phyloP scores from a whole-genome alignment of 192 early-diverging fungal genomes.

The Podila clonocystis region DNA sequence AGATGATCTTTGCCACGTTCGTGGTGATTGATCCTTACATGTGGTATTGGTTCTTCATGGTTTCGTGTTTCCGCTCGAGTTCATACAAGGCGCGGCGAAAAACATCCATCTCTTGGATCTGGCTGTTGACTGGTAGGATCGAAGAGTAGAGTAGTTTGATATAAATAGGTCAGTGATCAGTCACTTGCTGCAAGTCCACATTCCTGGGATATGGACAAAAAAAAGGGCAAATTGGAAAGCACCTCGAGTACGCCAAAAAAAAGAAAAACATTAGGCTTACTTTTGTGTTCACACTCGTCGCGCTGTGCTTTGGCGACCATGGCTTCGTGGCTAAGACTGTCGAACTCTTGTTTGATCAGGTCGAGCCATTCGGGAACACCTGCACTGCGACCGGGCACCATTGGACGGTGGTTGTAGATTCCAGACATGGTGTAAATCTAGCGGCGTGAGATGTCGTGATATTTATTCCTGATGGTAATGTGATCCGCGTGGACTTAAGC shows the following conservation, averaged over 20 bases:
- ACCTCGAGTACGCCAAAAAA: background rate
- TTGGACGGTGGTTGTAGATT: conserved; percentile 84
- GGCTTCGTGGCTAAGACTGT: conserved; percentile 79
- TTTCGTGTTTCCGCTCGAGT: conserved; percentile 82
- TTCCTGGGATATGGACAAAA: background rate
- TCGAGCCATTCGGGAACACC: conserved; percentile 87
- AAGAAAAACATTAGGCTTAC: conserved; percentile 59
- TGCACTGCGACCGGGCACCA: conserved; percentile 73
- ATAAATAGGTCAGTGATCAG: no score
- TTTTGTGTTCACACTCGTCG: conserved; percentile 90
- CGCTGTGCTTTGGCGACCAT: conserved; percentile 76
- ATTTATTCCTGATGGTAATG: no score
- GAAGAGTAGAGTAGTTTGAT: no score
- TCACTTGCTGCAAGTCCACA: background rate
- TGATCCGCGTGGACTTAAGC: no score
- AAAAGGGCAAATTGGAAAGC: background rate
- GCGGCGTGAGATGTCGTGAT: no score
- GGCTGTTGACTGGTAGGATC: conserved; percentile 62
- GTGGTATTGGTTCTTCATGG: conserved; percentile 80
- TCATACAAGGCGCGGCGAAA: conserved; percentile 84
- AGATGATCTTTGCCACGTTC: background rate
- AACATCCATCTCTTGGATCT: conserved; percentile 82
- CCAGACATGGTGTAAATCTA: conserved; percentile 60
- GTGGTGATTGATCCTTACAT: conserved; percentile 15
- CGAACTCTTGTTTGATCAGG: conserved; percentile 81